Evolutionary conservation across 805 yeast genomes (phyloP).

Genomic region (Maudiozyma bulderi): DNA sequence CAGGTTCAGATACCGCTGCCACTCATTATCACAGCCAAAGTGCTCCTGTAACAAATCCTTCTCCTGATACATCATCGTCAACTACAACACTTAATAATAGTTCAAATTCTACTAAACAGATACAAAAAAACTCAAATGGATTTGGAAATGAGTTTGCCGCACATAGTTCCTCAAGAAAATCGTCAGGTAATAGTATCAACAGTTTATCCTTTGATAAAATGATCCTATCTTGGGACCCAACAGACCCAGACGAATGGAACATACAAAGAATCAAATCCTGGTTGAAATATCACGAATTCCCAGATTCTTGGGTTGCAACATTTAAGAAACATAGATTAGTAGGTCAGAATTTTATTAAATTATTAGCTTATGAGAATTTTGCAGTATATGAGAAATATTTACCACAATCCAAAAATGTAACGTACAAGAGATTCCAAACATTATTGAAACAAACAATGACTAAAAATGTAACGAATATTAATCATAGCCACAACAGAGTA

Average conservation of each 20-base stretch:
- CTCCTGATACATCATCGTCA: neutral
- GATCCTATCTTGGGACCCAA: slow-evolving; percentile 39
- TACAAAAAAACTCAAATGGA: neutral
- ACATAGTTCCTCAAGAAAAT: slow-evolving; percentile 11
- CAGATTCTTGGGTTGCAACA: slow-evolving; percentile 61
- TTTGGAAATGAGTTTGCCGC: neutral
- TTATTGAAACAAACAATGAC: slow-evolving; percentile 38
- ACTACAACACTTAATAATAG: neutral
- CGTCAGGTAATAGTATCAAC: slow-evolving; percentile 19
- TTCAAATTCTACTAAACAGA: neutral
- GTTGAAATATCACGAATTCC: slow-evolving; percentile 61
- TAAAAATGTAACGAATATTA: slow-evolving; percentile 21
- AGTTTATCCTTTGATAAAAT: slow-evolving; percentile 21
- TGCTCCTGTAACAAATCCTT: too few species aligned
- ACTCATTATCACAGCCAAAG: neutral
- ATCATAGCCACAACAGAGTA: slow-evolving; percentile 12
- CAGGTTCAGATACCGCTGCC: neutral
- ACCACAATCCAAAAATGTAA: slow-evolving; percentile 38
- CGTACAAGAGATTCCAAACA: slow-evolving; percentile 50
- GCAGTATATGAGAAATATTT: slow-evolving; percentile 31
- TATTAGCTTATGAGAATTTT: slow-evolving; percentile 60
- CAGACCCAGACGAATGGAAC: slow-evolving; percentile 60
- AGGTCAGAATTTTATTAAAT: slow-evolving; percentile 54
- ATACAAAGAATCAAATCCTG: slow-evolving; percentile 55
- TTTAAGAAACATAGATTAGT: slow-evolving; percentile 48